Base-by-base conservation (phyloP, 257 asterid species). In the Leonotis leonurus region DNA sequence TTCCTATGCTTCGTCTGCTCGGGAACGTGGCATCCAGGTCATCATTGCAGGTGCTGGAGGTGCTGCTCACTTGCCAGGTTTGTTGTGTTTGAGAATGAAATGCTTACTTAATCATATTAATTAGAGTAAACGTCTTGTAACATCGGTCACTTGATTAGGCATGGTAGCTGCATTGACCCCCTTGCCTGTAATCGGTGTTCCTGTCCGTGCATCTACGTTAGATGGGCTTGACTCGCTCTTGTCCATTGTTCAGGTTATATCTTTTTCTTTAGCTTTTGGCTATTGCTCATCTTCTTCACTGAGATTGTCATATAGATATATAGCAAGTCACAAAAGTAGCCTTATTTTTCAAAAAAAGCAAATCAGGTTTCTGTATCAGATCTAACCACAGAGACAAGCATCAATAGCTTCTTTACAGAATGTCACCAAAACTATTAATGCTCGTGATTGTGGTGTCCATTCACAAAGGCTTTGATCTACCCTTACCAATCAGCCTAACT, bases 11-110 rank as follows among this genome's bases (percentile, higher is more conserved):
- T 62, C 67, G 14, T 85, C 91, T 59, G 99, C 97, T 26, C 83
- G 86, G 50, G 89, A 83, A 53, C 99, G 96, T 65, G 99, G 99
- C 37, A 74, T 92, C 73, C 95, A 92, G 78, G 89, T 92, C 26
- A 92, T 92, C 50, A 86, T 92, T 73, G 97, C 99, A 21, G 99
- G 97, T 59, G 99, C 99, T 65, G 99, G 99, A 64, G 99, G 99
- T 64, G 99, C 99, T 3, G 99, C 99, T 54, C 99, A 92, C 81
- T 81, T 92, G 80, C 99, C 99, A 77, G 97, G 96, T 88, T n/a
- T 45, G 55, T 22, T 41, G 41, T 68, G 12, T 52, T 55, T 30
- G 17, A 17, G 27, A 29, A n/a, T n/a, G 27, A 37, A 39, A 48
- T 68, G 18, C 33, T 30, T 27, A n/a, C 36, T 29, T 45, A 7